These are phyloP conservation scores for Castanopsis chinensis DNA, from an alignment of 306 rosid species.

Conservation along the genomic window DNA sequence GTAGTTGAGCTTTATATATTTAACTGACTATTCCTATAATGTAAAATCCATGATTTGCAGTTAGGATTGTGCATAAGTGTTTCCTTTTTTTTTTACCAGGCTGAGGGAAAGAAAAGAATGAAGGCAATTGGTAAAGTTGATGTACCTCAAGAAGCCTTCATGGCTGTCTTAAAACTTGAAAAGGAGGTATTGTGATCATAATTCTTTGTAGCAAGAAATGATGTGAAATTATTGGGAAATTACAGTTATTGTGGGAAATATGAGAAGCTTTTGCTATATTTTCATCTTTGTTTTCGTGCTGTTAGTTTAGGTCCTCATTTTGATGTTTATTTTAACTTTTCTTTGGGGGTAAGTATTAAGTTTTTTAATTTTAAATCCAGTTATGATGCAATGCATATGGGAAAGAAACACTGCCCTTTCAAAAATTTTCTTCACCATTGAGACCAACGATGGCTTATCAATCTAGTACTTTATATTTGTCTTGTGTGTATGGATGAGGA, in stretches of 20 bases:
- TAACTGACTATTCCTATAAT: background rate
- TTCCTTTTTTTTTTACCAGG: constrained; percentile 37
- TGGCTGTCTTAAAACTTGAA: constrained; percentile 95
- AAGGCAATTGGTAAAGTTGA: constrained; percentile 91
- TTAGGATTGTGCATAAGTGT: constrained; percentile 7
- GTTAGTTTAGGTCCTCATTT: too few species aligned
- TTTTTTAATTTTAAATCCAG: too few species aligned
- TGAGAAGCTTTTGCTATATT: too few species aligned
- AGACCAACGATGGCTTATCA: too few species aligned
- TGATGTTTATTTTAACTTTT: too few species aligned
- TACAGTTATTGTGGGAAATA: constrained; percentile 21
- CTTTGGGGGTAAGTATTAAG: too few species aligned
- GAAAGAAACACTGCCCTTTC: too few species aligned
- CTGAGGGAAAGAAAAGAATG: constrained; percentile 97
- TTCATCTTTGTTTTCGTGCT: too few species aligned
- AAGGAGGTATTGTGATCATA: constrained; percentile 71
- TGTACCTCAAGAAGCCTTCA: constrained; percentile 96
- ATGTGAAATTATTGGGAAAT: constrained; percentile 20
- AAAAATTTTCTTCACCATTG: too few species aligned
- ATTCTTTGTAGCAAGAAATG: constrained; percentile 9
- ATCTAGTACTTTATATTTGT: too few species aligned
- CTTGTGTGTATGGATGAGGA: too few species aligned
- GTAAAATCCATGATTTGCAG: background rate
- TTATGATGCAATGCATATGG: too few species aligned
- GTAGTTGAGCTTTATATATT: background rate